Conservation (phyloP, 2,329 filamentous ascomycete genomes). For the Trichoderma oligosporum region DNA sequence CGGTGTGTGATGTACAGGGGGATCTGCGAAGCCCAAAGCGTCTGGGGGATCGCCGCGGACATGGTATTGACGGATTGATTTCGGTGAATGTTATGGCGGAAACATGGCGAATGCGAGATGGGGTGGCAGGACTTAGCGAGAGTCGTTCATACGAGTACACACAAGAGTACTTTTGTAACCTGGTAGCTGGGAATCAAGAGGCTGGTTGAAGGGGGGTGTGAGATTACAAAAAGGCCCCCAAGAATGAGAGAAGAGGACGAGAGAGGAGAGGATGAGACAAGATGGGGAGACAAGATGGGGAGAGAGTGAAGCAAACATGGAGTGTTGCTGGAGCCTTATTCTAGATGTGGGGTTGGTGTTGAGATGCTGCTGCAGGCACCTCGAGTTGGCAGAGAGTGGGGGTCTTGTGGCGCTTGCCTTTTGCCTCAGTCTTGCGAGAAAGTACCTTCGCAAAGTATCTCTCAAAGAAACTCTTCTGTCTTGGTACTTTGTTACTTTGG, state of each 20-base stretch:
- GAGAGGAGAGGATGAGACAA: not conserved
- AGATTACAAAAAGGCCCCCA: not conserved
- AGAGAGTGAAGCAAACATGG: not conserved
- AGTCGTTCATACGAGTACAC: not conserved
- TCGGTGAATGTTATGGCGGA: conserved; percentile 13
- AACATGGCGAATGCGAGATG: conserved; percentile 3
- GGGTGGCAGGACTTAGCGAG: not conserved
- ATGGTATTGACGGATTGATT: not conserved
- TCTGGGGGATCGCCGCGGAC: conserved; percentile 37
- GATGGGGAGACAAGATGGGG: not conserved
- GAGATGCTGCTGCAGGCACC: conserved; percentile 1
- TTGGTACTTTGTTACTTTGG: not conserved
- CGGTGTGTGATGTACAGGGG: conserved; percentile 54
- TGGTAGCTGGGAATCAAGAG: not conserved
- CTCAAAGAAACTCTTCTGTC: too few relatives aligned
- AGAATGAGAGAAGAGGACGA: not conserved
- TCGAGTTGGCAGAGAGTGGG: conserved; percentile 1
- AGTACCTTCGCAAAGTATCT: too few relatives aligned
- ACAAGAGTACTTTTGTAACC: not conserved
- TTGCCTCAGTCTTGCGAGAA: not conserved
- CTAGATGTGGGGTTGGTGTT: not conserved
- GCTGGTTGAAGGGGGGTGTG: not conserved
- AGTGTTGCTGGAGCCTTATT: not conserved
- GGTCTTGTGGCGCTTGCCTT: not conserved
- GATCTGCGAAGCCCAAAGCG: conserved; percentile 53